phyloP scores from a whole-genome alignment of 2,329 filamentous ascomycete genomes.

The Aspergillus floridensis region DNA sequence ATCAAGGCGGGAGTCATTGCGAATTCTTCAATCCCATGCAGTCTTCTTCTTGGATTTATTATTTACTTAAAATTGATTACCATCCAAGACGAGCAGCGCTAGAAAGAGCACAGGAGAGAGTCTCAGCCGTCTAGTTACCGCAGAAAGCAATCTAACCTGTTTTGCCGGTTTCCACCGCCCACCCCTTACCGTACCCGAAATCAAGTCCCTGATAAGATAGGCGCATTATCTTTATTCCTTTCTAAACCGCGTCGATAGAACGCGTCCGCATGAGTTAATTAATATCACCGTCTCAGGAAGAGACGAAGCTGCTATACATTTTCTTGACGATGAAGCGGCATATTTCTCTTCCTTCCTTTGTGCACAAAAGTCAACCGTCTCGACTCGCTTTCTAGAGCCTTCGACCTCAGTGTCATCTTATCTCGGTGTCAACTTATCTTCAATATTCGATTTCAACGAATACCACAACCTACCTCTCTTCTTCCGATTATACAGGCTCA shows the following conservation, averaged over 20 bases:
- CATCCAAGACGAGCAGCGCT: no score
- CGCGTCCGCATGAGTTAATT: constrained; percentile 3
- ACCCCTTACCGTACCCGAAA: background rate
- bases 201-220: constrained; percentile 19
- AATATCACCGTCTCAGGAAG: constrained; percentile 3
- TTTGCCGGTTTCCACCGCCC: no score
- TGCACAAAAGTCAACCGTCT: background rate
- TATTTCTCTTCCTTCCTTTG: background rate
- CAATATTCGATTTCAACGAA: background rate
- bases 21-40: background rate
- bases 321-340: background rate
- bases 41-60: no score
- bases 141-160: no score
- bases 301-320: background rate
- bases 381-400: background rate
- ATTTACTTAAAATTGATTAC: no score
- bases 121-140: no score
- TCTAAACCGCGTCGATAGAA: constrained; percentile 9
- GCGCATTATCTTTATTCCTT: constrained; percentile 14
- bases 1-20: background rate
- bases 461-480: background rate
- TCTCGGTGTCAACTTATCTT: background rate
- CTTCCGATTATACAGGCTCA: background rate
- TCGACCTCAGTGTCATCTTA: background rate
- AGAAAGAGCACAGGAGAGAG: no score